Conservation (phyloP, 2,329 filamentous ascomycete species). For the Penicillium nordicum region DNA sequence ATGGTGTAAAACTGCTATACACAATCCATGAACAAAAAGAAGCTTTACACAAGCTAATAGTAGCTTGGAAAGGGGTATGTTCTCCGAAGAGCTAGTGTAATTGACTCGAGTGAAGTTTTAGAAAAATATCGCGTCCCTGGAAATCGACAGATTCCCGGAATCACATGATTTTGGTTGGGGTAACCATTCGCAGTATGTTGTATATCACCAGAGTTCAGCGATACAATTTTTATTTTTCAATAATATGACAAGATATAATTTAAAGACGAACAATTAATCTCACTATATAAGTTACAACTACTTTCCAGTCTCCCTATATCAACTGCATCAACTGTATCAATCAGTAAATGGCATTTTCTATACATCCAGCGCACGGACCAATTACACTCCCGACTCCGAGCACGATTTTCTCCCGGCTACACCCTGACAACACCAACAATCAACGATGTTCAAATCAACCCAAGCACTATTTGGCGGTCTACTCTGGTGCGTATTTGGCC, state of each 20-base stretch:
- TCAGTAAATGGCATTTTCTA: not conserved
- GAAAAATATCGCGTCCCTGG: constrained; percentile 13
- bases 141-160: constrained; percentile 14
- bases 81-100: constrained; percentile 7
- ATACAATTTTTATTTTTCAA: not conserved
- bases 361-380: constrained; percentile 20
- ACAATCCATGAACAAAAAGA: constrained; percentile 23
- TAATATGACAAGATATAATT: not conserved
- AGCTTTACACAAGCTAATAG: constrained; percentile 4
- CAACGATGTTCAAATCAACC: constrained; percentile 75
- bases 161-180: constrained; percentile 25
- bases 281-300: too few relatives aligned
- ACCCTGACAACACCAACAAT: constrained; percentile 28
- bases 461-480: constrained; percentile 74
- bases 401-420: constrained; percentile 23
- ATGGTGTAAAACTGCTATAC: constrained; percentile 22
- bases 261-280: not conserved
- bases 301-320: not conserved
- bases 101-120: constrained; percentile 4
- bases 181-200: constrained; percentile 2
- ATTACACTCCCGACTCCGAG: constrained; percentile 21
- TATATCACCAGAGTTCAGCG: not conserved
- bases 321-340: not conserved
- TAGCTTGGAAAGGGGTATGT: constrained; percentile 6
- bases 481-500: constrained; percentile 60